These are phyloP conservation scores for Isoetes engelmannii DNA, from an alignment of 83 land plant genomes.

Conservation along the genomic window DNA sequence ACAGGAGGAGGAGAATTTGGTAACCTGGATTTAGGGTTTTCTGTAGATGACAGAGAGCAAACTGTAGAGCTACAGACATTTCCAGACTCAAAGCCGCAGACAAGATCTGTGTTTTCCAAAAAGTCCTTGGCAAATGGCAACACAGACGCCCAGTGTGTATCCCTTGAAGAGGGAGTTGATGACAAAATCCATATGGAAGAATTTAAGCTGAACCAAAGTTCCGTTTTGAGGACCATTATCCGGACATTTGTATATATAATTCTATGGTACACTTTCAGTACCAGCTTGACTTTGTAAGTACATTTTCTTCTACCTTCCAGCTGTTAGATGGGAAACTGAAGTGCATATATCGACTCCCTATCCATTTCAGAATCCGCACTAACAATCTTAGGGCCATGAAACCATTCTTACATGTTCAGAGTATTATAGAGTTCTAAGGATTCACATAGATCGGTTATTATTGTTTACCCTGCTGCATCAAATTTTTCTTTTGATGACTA, in stretches of 20 bases:
- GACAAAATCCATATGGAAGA: too few species aligned
- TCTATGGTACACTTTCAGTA: slow-evolving; percentile 56
- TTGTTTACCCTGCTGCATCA: background rate
- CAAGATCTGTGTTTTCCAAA: too few species aligned
- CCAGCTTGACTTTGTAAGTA: slow-evolving; percentile 45
- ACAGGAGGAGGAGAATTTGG: too few species aligned
- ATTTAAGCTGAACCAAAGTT: background rate
- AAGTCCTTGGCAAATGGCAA: too few species aligned
- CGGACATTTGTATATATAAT: slow-evolving; percentile 42
- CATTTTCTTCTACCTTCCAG: background rate
- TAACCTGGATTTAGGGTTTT: too few species aligned
- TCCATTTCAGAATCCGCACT: background rate
- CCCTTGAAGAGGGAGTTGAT: too few species aligned
- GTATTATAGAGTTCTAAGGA: background rate
- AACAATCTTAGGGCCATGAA: background rate
- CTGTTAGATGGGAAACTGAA: background rate
- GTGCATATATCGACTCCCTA: background rate
- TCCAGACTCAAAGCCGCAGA: too few species aligned
- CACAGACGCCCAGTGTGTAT: too few species aligned
- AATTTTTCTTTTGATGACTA: too few species aligned
- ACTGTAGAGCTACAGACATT: too few species aligned
- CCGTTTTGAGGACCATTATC: slow-evolving; percentile 17
- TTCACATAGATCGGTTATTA: background rate
- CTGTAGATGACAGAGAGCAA: too few species aligned
- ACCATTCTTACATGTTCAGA: background rate